phyloP scores from a whole-genome alignment of 768 basidiomycete genomes.

The Pisolithus tinctorius region DNA sequence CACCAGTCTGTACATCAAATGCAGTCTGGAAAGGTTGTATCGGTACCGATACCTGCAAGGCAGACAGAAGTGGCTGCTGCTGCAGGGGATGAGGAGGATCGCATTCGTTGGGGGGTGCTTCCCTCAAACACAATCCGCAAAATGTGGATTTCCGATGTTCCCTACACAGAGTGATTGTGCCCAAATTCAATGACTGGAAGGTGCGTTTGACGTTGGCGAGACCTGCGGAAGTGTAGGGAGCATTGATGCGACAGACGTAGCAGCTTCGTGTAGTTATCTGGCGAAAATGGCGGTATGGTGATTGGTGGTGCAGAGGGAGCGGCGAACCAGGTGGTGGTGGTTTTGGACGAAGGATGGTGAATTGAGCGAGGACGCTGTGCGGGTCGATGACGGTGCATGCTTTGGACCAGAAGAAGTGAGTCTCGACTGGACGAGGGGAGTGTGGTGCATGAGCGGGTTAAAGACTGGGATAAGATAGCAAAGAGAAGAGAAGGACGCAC shows the following conservation, averaged over 20 bases:
- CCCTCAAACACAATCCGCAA: conserved; percentile 66
- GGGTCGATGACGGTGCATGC: conserved; percentile 59
- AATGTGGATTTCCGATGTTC: conserved; percentile 59
- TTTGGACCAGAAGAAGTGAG: conserved; percentile 65
- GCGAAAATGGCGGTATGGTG: conserved; percentile 57
- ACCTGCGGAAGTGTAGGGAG: conserved; percentile 43
- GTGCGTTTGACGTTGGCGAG: conserved; percentile 45
- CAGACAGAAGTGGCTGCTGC: too few relatives aligned
- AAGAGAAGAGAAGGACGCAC: conserved; percentile 34
- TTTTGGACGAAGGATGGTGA: conserved; percentile 40
- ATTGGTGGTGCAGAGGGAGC: conserved; percentile 28
- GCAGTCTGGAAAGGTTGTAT: too few relatives aligned
- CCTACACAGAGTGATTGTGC: conserved; percentile 47
- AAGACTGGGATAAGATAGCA: conserved; percentile 1
- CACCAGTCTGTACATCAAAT: conserved; percentile 25
- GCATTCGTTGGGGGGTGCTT: conserved; percentile 41
- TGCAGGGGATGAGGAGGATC: conserved; percentile 22
- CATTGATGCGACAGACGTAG: conserved; percentile 64
- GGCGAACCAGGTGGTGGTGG: conserved; percentile 18
- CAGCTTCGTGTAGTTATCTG: conserved; percentile 51
- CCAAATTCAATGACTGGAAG: conserved; percentile 36
- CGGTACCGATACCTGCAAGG: too few relatives aligned
- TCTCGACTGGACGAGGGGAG: conserved; percentile 43
- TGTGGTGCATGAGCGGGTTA: conserved; percentile 5
- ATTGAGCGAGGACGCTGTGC: conserved; percentile 44